Evolutionary conservation across 176 grass and related monocot genomes (phyloP).

Genomic region (Musa troglodytarum): DNA sequence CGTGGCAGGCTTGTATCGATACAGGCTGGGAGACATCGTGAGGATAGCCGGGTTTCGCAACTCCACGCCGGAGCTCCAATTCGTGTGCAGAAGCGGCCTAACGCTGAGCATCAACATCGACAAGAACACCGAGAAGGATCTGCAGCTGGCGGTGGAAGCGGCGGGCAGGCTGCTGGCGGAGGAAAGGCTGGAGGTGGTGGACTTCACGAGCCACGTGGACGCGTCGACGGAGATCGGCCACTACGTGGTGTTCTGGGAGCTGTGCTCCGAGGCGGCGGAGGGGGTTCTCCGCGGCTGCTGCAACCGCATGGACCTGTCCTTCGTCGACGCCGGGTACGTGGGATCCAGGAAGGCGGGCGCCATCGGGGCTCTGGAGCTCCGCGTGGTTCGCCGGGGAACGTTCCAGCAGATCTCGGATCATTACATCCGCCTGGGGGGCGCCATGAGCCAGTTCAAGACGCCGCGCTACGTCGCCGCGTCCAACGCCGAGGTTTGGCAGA

Average conservation of each 20-base stretch:
- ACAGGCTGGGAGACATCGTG: constrained; percentile 78
- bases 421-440: constrained; percentile 51
- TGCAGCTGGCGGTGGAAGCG: constrained; percentile 75
- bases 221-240: constrained; percentile 41
- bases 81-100: constrained; percentile 83
- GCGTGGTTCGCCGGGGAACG: constrained; percentile 62
- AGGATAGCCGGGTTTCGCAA: constrained; percentile 63
- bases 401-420: constrained; percentile 73
- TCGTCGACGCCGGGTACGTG: constrained; percentile 68
- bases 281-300: constrained; percentile 57
- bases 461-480: constrained; percentile 50
- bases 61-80: constrained; percentile 70
- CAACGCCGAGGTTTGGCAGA: constrained; percentile 61
- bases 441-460: constrained; percentile 90
- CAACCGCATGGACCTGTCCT: constrained; percentile 73
- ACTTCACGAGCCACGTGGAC: constrained; percentile 85
- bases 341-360: constrained; percentile 59
- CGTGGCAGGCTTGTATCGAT: constrained; percentile 65
- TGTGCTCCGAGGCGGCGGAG: constrained; percentile 33
- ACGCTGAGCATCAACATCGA: constrained; percentile 90
- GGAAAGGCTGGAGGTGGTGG: constrained; percentile 75
- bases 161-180: constrained; percentile 63
- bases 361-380: constrained; percentile 80
- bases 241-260: constrained; percentile 97
- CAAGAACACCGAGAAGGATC: constrained; percentile 98